Conservation (phyloP, 331 rosid genomes). For the Quercus tomentella region DNA sequence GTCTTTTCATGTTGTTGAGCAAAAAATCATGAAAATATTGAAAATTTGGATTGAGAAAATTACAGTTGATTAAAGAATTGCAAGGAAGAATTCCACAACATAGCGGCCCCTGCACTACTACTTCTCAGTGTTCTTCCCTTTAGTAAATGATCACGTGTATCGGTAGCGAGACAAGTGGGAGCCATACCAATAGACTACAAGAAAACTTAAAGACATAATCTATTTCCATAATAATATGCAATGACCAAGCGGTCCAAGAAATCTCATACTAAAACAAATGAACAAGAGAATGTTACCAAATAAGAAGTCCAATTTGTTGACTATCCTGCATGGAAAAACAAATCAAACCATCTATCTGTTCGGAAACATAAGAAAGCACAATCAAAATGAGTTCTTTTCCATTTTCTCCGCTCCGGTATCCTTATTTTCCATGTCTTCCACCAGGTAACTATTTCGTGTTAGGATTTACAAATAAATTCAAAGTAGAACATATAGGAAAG, state of each 20-base stretch:
- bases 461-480: neutral
- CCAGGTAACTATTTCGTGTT: neutral
- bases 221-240: too few species aligned
- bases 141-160: neutral
- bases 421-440: neutral
- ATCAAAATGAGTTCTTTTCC: neutral
- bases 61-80: slow-evolving; percentile 14
- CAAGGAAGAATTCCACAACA: slow-evolving; percentile 16
- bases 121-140: neutral
- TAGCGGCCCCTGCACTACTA: slow-evolving; percentile 25
- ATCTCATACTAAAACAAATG: too few species aligned
- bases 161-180: neutral
- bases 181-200: neutral
- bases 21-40: slow-evolving; percentile 21
- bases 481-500: neutral
- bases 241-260: too few species aligned
- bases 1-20: slow-evolving; percentile 10
- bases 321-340: neutral
- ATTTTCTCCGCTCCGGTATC: neutral
- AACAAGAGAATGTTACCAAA: too few species aligned
- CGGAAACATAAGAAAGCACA: neutral
- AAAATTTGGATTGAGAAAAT: neutral
- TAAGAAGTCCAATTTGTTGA: neutral
- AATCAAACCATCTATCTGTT: neutral
- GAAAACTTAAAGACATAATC: too few species aligned